These are phyloP conservation scores for Fusarium floridanum DNA, from an alignment of 2,329 filamentous ascomycete genomes.

Conservation along the genomic window DNA sequence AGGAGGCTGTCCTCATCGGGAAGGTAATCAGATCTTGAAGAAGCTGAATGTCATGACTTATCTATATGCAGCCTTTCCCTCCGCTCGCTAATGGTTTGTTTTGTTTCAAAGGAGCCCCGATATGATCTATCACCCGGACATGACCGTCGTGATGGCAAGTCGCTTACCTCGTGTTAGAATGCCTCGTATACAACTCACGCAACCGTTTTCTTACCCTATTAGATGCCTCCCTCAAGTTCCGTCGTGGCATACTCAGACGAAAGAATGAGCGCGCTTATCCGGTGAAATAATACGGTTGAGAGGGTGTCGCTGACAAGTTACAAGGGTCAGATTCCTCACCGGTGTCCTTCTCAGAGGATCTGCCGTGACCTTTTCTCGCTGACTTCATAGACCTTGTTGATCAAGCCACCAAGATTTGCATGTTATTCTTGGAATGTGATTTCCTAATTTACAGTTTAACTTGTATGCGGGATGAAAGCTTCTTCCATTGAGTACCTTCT, in stretches of 20 bases:
- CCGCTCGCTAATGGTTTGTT: neutral
- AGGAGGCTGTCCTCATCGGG: neutral
- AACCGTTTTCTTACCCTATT: neutral
- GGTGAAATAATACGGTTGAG: neutral
- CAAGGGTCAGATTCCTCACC: neutral
- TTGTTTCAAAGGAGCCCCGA: neutral
- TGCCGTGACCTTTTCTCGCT: neutral
- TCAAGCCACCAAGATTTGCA: neutral
- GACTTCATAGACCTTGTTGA: neutral
- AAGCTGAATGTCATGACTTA: slow-evolving; percentile 7
- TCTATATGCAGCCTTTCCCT: neutral
- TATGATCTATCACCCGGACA: neutral
- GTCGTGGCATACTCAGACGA: neutral
- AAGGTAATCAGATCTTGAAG: neutral
- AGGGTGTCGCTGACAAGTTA: neutral
- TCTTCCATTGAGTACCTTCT: neutral
- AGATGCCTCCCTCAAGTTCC: neutral
- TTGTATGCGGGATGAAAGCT: neutral
- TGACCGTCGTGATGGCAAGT: neutral
- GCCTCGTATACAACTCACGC: neutral
- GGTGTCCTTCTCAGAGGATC: neutral
- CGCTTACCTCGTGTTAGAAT: neutral
- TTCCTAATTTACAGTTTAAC: neutral
- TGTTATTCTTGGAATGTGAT: neutral
- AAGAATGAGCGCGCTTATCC: neutral